Evolutionary conservation across 495 filamentous ascomycete genomes (phyloP).

Genomic region (Symbiotaphrina buchneri): DNA sequence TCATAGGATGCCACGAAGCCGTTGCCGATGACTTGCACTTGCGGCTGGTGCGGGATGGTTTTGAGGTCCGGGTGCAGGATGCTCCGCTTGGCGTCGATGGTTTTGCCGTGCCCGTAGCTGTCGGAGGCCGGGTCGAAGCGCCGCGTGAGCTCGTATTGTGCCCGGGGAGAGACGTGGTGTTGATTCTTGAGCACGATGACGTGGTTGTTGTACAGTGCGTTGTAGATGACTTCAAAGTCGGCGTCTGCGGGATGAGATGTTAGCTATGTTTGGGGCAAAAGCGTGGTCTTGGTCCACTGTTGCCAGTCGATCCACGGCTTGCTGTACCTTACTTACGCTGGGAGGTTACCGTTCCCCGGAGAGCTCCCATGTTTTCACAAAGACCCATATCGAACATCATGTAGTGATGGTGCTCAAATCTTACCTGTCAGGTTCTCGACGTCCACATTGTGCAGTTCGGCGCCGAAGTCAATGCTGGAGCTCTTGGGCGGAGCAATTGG

Average conservation of each 20-base stretch:
- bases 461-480: too few species aligned
- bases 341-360: too few species aligned
- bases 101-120: slow-evolving; percentile 51
- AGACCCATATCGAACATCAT: too few species aligned
- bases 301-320: too few species aligned
- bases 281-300: too few species aligned
- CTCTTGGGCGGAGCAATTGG: too few species aligned
- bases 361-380: too few species aligned
- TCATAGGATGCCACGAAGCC: slow-evolving; percentile 40
- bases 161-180: slow-evolving; percentile 30
- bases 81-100: slow-evolving; percentile 38
- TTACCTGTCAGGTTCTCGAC: too few species aligned
- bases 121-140: slow-evolving; percentile 41
- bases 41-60: slow-evolving; percentile 55
- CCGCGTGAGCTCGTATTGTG: slow-evolving; percentile 46
- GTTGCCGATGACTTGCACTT: slow-evolving; percentile 62
- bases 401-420: too few species aligned
- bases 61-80: slow-evolving; percentile 59
- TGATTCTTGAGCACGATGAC: slow-evolving; percentile 51
- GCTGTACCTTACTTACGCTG: too few species aligned
- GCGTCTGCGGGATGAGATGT: slow-evolving; percentile 18
- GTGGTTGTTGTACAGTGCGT: slow-evolving; percentile 35
- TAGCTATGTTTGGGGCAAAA: too few species aligned
- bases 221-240: slow-evolving; percentile 32
- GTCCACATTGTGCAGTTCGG: too few species aligned